Evolutionary conservation across 2,329 filamentous ascomycete genomes (phyloP), one percentile per base, ranked within the genome.

Genomic region (Metarhizium robertsii): DNA sequence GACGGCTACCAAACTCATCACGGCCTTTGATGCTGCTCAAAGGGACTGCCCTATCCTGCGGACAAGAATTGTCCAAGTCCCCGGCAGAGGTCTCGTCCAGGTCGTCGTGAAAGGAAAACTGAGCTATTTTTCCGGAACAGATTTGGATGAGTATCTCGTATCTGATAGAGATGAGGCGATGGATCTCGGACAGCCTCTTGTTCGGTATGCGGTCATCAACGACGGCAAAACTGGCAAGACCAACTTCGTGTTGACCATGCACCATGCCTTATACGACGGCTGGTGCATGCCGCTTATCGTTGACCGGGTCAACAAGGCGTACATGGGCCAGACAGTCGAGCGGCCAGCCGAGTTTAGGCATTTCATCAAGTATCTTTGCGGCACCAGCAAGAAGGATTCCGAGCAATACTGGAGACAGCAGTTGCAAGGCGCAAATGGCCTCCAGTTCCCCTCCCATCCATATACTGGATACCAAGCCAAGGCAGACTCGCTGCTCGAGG

Each of bases 211-310:
- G 4, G 62, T 79, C 14, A 66, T 78, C 13, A 54, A 66, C 3
- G 67, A 71, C 36, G 57, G 61, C 3, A 59, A 61, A 6, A 64
- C 63, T 4, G 66, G 62, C 40, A 70, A 66, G 49, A 62, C 67
- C 16, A 68, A 73, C 59, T 79, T 81, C 58, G 73, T 81, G n/a
- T 66, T 79, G 58, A 78, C 77, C 1, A 76, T 80, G 67, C 79
- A 83, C 59, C 79, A 83, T 59, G 76, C 74, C 4, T 63, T 82
- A 0, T 83, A 83, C 57, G 79, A 83, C 53, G 79, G 79, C 29
- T 81, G 79, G 79, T 75, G 73, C 0, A 76, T 80, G 73, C 75
- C 75, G 4, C 62, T 79, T 3, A 64, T 79, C 2, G 70, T 79
- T 20, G 75, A 77, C 30, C 72, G 73, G 43, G 72, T 79, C 46